phyloP scores from a whole-genome alignment of 2,329 filamentous ascomycete species.

The Phyllosticta paracitricarpa region DNA sequence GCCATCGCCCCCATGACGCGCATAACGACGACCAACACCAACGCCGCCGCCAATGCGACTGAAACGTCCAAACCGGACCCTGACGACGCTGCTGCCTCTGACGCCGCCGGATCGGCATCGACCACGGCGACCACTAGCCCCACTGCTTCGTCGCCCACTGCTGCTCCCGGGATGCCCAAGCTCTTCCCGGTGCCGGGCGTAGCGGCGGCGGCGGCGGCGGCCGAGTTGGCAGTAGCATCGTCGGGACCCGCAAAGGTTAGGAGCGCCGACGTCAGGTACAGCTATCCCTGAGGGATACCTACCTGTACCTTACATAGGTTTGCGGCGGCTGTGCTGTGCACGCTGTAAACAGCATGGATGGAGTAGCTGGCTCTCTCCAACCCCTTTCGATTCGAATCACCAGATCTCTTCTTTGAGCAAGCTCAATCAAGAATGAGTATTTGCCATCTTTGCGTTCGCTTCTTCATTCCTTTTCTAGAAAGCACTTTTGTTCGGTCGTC shows the following conservation, averaged over 20 bases:
- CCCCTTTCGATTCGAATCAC: neutral
- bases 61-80: neutral
- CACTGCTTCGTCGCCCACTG: neutral
- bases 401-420: neutral
- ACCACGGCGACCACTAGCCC: neutral
- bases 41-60: neutral
- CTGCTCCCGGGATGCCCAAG: neutral
- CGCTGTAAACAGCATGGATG: neutral
- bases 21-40: neutral
- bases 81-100: conserved; percentile 7
- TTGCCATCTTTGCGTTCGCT: neutral
- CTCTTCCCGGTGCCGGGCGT: neutral
- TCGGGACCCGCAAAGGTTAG: neutral
- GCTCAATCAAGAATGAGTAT: neutral
- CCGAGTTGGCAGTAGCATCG: neutral
- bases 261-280: neutral
- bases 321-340: neutral
- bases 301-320: no score
- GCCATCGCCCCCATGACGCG: neutral
- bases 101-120: neutral
- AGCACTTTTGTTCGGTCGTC: neutral
- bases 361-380: neutral
- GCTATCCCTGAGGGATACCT: neutral
- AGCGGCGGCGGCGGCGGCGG: neutral
- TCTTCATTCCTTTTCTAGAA: neutral